These are phyloP conservation scores for Biscogniauxia sp. DNA, from an alignment of 2,329 filamentous ascomycete genomes.

Conservation along the genomic window DNA sequence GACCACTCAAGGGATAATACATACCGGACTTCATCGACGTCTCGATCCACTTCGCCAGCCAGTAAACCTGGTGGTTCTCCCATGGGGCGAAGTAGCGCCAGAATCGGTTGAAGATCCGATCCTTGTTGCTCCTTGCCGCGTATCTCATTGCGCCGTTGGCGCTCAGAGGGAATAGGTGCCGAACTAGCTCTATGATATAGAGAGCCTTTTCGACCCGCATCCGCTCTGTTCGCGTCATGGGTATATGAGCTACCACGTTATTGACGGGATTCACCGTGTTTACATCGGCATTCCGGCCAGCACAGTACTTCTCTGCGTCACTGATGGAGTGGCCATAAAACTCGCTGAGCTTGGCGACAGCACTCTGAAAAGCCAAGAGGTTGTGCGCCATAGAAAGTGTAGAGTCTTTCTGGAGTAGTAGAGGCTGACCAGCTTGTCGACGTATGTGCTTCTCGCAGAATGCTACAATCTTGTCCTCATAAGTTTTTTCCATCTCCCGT, in stretches of 20 bases:
- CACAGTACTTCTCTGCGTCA: neutral
- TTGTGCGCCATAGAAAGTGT: neutral
- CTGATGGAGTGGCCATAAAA: neutral
- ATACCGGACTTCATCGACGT: too few species aligned
- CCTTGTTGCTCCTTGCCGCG: too few species aligned
- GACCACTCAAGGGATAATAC: too few species aligned
- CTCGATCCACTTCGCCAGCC: too few species aligned
- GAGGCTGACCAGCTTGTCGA: neutral
- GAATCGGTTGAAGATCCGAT: too few species aligned
- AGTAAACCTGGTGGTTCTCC: too few species aligned
- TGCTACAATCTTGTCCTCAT: neutral
- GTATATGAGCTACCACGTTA: too few species aligned
- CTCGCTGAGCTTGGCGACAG: neutral
- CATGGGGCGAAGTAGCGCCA: too few species aligned
- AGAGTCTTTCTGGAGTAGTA: neutral
- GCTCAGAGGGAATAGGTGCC: too few species aligned
- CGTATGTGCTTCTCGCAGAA: neutral
- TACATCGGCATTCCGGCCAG: neutral
- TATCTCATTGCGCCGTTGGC: too few species aligned
- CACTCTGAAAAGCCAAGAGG: neutral
- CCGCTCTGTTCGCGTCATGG: neutral
- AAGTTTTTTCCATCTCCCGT: neutral
- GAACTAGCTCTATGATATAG: too few species aligned
- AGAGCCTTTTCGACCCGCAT: neutral
- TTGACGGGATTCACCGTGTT: neutral